Percentiles rank a stretch among this genome's conserved stretches.
These are phyloP conservation scores for Dendrobium catenatum DNA, from an alignment of 106 monocot genomes.

Conservation along the genomic window DNA sequence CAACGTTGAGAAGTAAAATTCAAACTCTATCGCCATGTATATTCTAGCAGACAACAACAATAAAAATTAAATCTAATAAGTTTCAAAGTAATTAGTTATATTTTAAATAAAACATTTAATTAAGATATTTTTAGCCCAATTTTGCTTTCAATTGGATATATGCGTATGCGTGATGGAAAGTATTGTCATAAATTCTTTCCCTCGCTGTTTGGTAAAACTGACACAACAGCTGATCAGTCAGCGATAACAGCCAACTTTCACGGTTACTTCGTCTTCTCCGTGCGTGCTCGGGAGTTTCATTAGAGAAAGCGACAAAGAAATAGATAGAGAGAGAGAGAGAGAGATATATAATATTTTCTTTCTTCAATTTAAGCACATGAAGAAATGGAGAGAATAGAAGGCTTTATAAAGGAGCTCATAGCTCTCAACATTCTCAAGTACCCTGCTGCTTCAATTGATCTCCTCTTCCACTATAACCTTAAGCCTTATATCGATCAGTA, in stretches of 20 bases:
- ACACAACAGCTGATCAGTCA: neutral
- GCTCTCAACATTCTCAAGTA: neutral
- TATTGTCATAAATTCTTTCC: neutral
- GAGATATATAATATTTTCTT: neutral
- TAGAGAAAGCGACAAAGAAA: neutral
- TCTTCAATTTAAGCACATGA: neutral
- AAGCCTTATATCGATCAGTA: no score
- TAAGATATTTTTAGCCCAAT: no score
- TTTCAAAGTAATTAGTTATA: neutral
- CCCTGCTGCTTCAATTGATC: neutral
- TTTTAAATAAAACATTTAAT: no score
- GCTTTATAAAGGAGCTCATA: neutral
- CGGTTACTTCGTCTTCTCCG: neutral
- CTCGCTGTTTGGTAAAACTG: neutral
- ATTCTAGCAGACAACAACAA: neutral
- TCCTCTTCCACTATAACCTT: no score
- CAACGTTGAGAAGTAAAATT: no score
- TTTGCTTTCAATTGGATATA: no score
- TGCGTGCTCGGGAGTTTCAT: neutral
- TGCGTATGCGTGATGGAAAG: no score
- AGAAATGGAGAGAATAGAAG: neutral
- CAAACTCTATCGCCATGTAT: no score
- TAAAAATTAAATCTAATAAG: neutral
- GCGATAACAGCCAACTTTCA: neutral
- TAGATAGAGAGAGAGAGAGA: neutral